A percentile compares a stretch with the other conserved stretches of the same genome.
Evolutionary conservation across 2,329 filamentous ascomycete species (phyloP).

Genomic region (Aspergillus neoniger): DNA sequence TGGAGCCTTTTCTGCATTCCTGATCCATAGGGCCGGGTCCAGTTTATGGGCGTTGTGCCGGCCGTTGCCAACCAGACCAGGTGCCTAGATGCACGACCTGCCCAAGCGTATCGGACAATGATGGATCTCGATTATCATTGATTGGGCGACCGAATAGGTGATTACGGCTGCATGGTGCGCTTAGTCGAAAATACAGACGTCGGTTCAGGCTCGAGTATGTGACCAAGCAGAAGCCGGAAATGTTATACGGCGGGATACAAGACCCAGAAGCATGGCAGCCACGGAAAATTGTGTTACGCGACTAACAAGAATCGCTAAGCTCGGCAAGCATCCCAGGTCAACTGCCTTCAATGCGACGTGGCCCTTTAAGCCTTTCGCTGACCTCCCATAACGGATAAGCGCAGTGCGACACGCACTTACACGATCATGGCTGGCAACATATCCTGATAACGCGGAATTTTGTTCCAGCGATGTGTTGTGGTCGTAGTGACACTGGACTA

Average conservation of each 20-base stretch:
- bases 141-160: background rate
- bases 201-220: background rate
- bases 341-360: constrained; percentile 7
- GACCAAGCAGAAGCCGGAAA: background rate
- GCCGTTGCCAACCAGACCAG: constrained; percentile 21
- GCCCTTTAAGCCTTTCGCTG: constrained; percentile 2
- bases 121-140: background rate
- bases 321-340: constrained; percentile 12
- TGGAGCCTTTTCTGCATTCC: constrained; percentile 5
- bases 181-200: constrained; percentile 17
- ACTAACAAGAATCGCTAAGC: constrained; percentile 20
- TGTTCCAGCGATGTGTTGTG: constrained; percentile 11
- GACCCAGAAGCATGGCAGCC: constrained; percentile 35
- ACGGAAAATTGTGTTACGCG: constrained; percentile 30
- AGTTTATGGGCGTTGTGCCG: constrained; percentile 11
- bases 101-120: constrained; percentile 11
- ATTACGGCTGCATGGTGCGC: background rate
- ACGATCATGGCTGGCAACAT: constrained; percentile 17
- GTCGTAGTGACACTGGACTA: constrained; percentile 12
- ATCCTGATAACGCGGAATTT: constrained; percentile 4
- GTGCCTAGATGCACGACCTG: constrained; percentile 16
- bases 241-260: constrained; percentile 28
- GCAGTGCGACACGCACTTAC: constrained; percentile 20
- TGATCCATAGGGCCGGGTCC: constrained; percentile 18
- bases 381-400: constrained; percentile 15